Evolutionary conservation across 2,329 filamentous ascomycete genomes (phyloP), one percentile per base, ranked within the genome.

Genomic region (Colletotrichum sidae): DNA sequence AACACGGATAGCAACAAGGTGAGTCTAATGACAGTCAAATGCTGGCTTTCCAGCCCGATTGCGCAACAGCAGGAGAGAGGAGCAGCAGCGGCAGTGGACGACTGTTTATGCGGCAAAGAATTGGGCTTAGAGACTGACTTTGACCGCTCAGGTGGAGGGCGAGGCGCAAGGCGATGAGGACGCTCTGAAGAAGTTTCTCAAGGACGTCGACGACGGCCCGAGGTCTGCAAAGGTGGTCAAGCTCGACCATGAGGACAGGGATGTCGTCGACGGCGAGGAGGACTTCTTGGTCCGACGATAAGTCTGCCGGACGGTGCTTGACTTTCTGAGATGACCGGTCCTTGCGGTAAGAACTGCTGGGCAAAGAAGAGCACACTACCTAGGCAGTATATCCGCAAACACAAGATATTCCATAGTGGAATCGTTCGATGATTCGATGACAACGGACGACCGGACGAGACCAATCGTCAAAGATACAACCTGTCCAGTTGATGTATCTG

Each of bases 131-230:
- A 63, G 55, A 70, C 72, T 58, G 67, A 35, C 33, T 34, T 49
- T 10, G 8, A 15, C 54, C 50, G 56, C 78, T 72, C 51, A 97
- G 93, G 94, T 98, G 51, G 88, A 93, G 73, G 95, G 95, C 34
- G 94, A 97, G 79, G 94, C 90, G 6, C 95, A 98, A 75, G 94
- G 93, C 37, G 83, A 86, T 2, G 83, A 89, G 1, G 84, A 88
- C 1, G 78, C 84, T 2, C 76, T 98, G 34, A 78, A 88, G 56
- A 86, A 88, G 60, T 91, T 97, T 69, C 79, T 97, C 41, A 87
- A 90, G 70, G 89, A 93, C 68, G 80, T 97, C 51, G 86, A 93
- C 72, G 85, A 88, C 56, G 95, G 95, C 0, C 94, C 94, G 0
- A 80, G 83, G 1, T 83, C 87, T 60, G 90, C 94, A 2, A 86